Evolutionary conservation across 345 rosid species (phyloP).

Genomic region (Zanthoxylum bungeanum): DNA sequence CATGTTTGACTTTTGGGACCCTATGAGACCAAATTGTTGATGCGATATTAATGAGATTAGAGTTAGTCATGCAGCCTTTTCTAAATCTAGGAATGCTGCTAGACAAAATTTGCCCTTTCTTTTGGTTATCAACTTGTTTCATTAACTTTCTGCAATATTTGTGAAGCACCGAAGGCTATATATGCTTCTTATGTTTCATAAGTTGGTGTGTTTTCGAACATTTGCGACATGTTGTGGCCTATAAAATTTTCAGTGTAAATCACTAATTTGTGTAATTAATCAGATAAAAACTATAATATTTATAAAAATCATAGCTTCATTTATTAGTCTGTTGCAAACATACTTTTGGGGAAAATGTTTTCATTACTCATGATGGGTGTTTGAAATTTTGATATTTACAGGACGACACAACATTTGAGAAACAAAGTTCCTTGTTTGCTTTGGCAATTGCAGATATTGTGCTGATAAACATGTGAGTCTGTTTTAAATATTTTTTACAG

Average conservation of each 20-base stretch:
- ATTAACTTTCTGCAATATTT: background rate
- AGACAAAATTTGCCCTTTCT: too few relatives aligned
- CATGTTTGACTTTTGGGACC: too few relatives aligned
- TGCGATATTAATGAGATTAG: background rate
- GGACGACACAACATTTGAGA: constrained; percentile 83
- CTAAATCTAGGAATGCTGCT: background rate
- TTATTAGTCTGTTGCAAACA: background rate
- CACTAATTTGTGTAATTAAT: too few relatives aligned
- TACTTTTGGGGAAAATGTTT: background rate
- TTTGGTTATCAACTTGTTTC: background rate
- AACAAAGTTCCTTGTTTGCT: constrained; percentile 74
- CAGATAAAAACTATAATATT: background rate
- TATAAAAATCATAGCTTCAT: background rate
- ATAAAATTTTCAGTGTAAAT: background rate
- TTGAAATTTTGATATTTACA: constrained; percentile 26
- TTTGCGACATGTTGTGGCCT: background rate
- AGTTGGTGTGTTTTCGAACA: background rate
- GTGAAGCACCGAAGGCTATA: background rate
- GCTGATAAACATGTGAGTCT: constrained; percentile 66
- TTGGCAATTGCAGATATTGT: constrained; percentile 76
- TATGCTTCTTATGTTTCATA: background rate
- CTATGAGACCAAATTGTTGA: background rate
- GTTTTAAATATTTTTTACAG: background rate
- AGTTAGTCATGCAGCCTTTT: background rate
- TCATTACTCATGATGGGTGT: background rate